Base-by-base conservation (phyloP, 1,284 basidiomycete species). In the Ganoderma leucocontextum region DNA sequence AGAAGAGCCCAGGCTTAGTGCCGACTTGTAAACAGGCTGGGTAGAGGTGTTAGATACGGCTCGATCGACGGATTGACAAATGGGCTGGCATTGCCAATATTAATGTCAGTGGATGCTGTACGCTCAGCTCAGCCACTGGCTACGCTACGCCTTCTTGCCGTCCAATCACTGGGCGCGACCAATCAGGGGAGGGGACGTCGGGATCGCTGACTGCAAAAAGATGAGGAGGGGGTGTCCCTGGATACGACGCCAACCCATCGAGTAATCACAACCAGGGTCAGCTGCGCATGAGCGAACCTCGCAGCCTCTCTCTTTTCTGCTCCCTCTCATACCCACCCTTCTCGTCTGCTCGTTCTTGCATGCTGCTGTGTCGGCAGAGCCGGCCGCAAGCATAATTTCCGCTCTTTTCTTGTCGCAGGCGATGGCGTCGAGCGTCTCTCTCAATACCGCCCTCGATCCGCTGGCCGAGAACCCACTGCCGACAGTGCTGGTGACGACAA, bases 1-100 rank as follows among this genome's bases (percentile, higher is more conserved):
- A 67, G 89, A 91, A 59, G 89, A 90, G 64, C 70, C 76, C 10
- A 69, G 53, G 63, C 41, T 60, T 52, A 67, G 41, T 38, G 71
- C 66, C 39, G 71, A 72, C 15, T 29, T 70, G 61, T 70, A 65
- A 38, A 22, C 22, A 4, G 47, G 29, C 29, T 25, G 41, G 41
- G 25, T 42, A 19, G 41, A 6, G 8, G 22, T 15, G 60, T 36
- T 33, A 33, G 39, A 29, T 44, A 61, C 42, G 6, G 17, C 29
- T 33, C 19, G 33, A 55, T 55, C 29, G 33, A 8, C 53, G 33
- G 33, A 47, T 53, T 53, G 52, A 33, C 33, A 19, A 19, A 1
- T 53, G 25, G 53, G 4, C 15, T 25, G 13, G 1, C 29, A 29
- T 17, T 47, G 44, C 15, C 44, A 47, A 47, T 15, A 4, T 35